These are phyloP conservation scores for Solanum ahanhuiri DNA, from an alignment of 257 asterid species.

Conservation along the genomic window DNA sequence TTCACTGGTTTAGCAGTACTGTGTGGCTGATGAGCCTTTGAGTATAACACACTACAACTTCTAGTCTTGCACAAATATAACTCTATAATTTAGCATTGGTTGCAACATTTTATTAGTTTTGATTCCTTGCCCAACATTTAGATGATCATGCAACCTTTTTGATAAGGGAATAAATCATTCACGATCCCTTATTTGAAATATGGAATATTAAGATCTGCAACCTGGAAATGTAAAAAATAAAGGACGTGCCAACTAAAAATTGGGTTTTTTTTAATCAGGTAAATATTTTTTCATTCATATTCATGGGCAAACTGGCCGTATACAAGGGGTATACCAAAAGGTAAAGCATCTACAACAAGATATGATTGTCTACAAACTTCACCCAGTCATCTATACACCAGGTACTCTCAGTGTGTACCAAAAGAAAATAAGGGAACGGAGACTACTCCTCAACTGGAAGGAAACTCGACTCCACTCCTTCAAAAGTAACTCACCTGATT, in stretches of 20 bases:
- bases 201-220: background rate
- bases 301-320: background rate
- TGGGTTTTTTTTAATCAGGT: background rate
- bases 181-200: background rate
- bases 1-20: background rate
- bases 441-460: background rate
- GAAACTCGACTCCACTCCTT: background rate
- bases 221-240: background rate
- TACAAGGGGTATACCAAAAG: background rate
- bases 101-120: background rate
- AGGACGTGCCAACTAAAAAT: background rate
- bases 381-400: background rate
- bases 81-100: background rate
- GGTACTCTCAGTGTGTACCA: background rate
- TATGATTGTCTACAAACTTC: background rate
- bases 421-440: background rate
- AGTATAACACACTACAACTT: background rate
- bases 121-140: background rate
- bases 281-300: background rate
- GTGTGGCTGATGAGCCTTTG: background rate
- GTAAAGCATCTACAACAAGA: background rate
- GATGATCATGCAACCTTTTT: background rate
- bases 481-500: constrained; percentile 45
- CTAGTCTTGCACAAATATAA: background rate
- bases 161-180: background rate